Percentiles rank a stretch among this genome's conserved stretches.
These are phyloP conservation scores for Fraxinus americana DNA, from an alignment of 257 asterid genomes.

Conservation along the genomic window DNA sequence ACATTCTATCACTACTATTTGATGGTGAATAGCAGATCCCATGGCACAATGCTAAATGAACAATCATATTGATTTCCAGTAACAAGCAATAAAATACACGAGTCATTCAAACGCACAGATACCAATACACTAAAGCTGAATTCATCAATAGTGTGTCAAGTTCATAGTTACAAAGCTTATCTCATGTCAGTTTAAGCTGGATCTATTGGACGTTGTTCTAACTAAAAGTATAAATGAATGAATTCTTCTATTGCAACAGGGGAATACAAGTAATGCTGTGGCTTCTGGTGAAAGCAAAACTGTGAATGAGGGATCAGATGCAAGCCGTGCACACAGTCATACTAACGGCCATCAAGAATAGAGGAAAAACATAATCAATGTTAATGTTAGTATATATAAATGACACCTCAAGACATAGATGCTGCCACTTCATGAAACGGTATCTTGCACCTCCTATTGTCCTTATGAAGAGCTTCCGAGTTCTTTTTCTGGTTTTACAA, in stretches of 20 bases:
- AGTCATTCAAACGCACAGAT: background rate
- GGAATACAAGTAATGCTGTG: slow-evolving; percentile 36
- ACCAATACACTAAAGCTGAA: background rate
- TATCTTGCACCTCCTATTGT: background rate
- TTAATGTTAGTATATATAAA: background rate
- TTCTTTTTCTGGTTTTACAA: background rate
- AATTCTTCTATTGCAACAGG: slow-evolving; percentile 40
- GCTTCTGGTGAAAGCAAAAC: slow-evolving; percentile 36
- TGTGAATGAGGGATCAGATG: slow-evolving; percentile 31
- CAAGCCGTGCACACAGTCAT: slow-evolving; percentile 27
- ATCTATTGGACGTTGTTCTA: background rate
- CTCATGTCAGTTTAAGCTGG: background rate
- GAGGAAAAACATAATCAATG: background rate
- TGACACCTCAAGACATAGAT: background rate
- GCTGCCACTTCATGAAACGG: background rate
- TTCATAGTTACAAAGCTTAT: slow-evolving; percentile 2
- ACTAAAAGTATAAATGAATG: background rate
- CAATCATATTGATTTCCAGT: background rate
- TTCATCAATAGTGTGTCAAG: background rate
- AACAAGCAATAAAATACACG: background rate
- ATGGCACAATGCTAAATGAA: background rate
- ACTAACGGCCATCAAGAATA: slow-evolving; percentile 30
- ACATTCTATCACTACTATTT: background rate
- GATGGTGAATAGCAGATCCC: background rate
- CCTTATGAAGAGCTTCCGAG: background rate